Base-by-base conservation (phyloP, 306 rosid species). In the Inga laurina region DNA sequence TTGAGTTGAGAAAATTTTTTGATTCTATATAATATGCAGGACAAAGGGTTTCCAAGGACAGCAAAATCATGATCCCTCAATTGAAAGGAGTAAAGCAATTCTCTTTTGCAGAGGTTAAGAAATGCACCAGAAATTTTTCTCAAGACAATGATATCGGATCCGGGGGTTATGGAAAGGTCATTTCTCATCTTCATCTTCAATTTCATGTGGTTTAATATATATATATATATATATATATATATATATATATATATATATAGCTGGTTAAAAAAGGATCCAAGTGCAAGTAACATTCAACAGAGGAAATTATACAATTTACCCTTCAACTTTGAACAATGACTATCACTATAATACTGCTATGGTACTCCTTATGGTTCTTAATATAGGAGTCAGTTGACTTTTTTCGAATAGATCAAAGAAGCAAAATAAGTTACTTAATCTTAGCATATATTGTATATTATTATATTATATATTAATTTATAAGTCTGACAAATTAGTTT, bases 161-260 rank as follows among this genome's bases (percentile, higher is more conserved):
- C 30, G 97, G 97, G 52, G 94, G 92, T 37, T 91, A 88, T 83
- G 97, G 93, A 24, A 88, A 91, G 91, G 97, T 91, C 82, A 45
- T 61, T 73, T 74, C 27, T 39, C 43, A 4, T 32, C 62, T 83
- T 49, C 49, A 37, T 21, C 61, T 24, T 62, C 68, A 62, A 27
- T 24, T 15, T 6, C 39, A 18, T 39, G 14, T 67, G 71, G 34
- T 52, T 75, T 10, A 75, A 8, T 10, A 43, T 5, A 24, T 44
- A n/a, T 16, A 39, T 10, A 43, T 5, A 24, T 44, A n/a, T 16
- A 39, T 10, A 43, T 5, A 24, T 44, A n/a, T 16, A 39, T 10
- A 43, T 5, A 24, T 44, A n/a, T 16, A 39, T 10, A 43, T 5
- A 24, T 10, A 43, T 5, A 24, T 44, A n/a, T 16, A 39, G 8